Base-by-base conservation (phyloP, 2,329 filamentous ascomycete species). In the Colletotrichum spinosum region DNA sequence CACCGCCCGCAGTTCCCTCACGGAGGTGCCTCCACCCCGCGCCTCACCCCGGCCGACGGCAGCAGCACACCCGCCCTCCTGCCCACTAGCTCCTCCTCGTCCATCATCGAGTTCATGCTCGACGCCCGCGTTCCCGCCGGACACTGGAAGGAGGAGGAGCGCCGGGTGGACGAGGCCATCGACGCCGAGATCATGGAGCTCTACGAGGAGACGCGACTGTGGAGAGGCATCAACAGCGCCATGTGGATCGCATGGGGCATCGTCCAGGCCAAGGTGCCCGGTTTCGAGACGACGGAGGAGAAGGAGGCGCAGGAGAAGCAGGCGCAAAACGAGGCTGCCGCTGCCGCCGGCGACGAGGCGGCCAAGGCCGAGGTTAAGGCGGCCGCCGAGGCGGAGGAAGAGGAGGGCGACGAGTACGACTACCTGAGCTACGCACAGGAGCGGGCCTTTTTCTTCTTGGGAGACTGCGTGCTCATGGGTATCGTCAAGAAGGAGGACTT, bases 231-330 rank as follows among this genome's bases (percentile, higher is more conserved):
- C 44, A 97, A 96, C 78, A 94, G 91, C 41, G 93, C 93, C 2
- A 88, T 92, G 79, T 99, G 96, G 96, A 88, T 97, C 33, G 92
- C 94, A 1, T 99, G 96, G 96, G 96, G 96, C 33, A 93, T 98
- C 67, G 92, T 99, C 55, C 96, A 99, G 79, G 95, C 96, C 52
- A 94, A 96, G 75, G 84, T 97, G 2, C 89, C 92, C 0, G 92
- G 90, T 0, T 83, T 95, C 75, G 87, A 90, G 15, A 79, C 80
- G 13, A 81, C 82, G 41, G 79, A 65, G 54, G 67, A 66, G 38
- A 65, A 56, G 35, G 62, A 65, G 58, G 45, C 46, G 58, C 58
- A 62, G 41, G 62, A 65, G 58, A 65, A 62, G 52, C 62, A 78
- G 12, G 71, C 70, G 1, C 74, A 70, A 9, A 75, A 76, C 37